A percentile compares a stretch with the other conserved stretches of the same genome.
Evolutionary conservation across 129 eudicot species (phyloP).

Genomic region (Flaveria bidentis): DNA sequence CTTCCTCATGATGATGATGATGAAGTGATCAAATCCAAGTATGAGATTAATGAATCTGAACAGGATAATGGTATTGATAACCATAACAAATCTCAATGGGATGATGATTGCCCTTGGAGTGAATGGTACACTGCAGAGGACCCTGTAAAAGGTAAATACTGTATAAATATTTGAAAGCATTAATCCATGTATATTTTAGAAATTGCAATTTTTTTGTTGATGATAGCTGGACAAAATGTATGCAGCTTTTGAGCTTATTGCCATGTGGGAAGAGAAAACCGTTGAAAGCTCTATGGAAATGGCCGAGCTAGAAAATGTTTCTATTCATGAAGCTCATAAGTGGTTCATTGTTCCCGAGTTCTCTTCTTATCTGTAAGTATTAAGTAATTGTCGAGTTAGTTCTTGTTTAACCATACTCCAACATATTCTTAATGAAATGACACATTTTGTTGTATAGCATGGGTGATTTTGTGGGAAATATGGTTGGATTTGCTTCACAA

Average conservation of each 20-base stretch:
- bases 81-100: conserved; percentile 75
- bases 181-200: background rate
- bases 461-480: conserved; percentile 42
- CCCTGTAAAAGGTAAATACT: conserved; percentile 68
- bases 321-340: conserved; percentile 76
- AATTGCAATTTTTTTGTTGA: conserved; percentile 8
- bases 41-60: conserved; percentile 48
- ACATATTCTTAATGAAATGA: background rate
- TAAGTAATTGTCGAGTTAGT: conserved; percentile 20
- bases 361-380: conserved; percentile 56
- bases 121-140: conserved; percentile 96
- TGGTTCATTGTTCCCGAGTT: conserved; percentile 78
- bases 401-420: background rate
- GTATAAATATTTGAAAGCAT: conserved; percentile 9
- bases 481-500: conserved; percentile 90
- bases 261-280: conserved; percentile 66
- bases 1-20: conserved; percentile 68
- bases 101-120: conserved; percentile 93
- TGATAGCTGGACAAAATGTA: conserved; percentile 26
- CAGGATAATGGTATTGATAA: conserved; percentile 40
- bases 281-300: conserved; percentile 83
- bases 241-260: conserved; percentile 74
- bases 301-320: conserved; percentile 95
- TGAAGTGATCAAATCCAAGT: conserved; percentile 48
- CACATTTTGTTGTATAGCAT: conserved; percentile 35